Base-by-base conservation (phyloP, 345 rosid genomes). In the Eucalyptus sp. region DNA sequence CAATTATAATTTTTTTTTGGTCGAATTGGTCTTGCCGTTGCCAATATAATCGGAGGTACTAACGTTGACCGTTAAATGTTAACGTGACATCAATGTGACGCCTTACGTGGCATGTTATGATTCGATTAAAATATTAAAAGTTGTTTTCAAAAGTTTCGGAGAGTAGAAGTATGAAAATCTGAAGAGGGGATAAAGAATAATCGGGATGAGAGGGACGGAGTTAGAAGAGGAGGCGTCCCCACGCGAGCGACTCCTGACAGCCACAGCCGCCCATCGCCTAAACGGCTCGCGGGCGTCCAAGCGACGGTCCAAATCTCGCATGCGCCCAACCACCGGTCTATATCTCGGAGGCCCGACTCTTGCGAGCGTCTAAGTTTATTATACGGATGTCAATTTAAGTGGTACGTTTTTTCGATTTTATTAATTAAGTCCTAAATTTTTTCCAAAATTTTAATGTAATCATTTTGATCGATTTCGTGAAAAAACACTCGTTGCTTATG, bases 321-420 rank as follows among this genome's bases (percentile, higher is more conserved):
- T 4, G 20, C 13, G 44, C 17, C 80, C 44, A 68, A 5, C 44
- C 44, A 5, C 11, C 25, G 0, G 10, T 3, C 80, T 11, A 33
- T 0, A 68, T 33, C 37, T 68, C 24, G 7, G 1, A 17, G 4
- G 24, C 24, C 7, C 10, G 13, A 33, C 12, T 68, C 43, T 33
- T 3, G 24, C 44, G 5, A 17, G 2, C 4, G 4, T 17, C 43
- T 5, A 16, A 3, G 1, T 1, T 68, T 31, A 16, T 31, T 8
- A 6, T 13, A n/a, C 2, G 0, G 3, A 31, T 68, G 12, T 16
- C 12, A 31, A 68, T 68, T 68, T 10, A 31, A 9, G 2, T 17
- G 0, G 0, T 17, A 1, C 1, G 0, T 60, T 16, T 68, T 31
- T 66, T 31, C 3, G 0, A 31, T 66, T 16, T 66, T 31, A 3